phyloP scores from a whole-genome alignment of 1,139 yeast species.

The Taphrina deformans region DNA sequence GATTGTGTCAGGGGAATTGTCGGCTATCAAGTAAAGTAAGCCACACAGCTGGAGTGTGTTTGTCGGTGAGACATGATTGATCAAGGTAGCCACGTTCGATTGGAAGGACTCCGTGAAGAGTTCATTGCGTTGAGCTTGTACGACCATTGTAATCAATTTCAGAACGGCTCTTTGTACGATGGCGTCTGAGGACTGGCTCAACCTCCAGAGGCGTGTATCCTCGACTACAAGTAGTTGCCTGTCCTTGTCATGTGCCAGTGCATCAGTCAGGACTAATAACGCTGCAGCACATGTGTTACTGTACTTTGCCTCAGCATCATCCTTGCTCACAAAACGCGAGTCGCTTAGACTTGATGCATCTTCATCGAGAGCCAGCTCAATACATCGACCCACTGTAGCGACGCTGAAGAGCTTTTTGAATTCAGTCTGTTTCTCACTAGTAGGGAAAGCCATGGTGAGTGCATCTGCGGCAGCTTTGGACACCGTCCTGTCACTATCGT shows the following conservation, averaged over 20 bases:
- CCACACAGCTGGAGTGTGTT: background rate
- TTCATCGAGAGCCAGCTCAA: slow-evolving; percentile 4
- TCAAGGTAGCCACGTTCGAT: background rate
- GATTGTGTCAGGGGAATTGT: background rate
- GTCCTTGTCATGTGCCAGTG: background rate
- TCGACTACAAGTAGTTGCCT: background rate
- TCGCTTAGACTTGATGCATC: slow-evolving; percentile 33
- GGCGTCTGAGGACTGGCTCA: slow-evolving; percentile 10
- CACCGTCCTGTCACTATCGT: slow-evolving; percentile 32
- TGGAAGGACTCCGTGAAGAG: background rate
- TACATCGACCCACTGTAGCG: background rate
- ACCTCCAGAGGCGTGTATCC: slow-evolving; percentile 11
- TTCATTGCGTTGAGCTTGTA: background rate
- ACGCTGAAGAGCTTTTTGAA: slow-evolving; percentile 6
- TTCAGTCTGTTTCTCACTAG: background rate
- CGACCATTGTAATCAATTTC: background rate
- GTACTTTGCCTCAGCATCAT: slow-evolving; percentile 35
- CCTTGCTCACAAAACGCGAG: slow-evolving; percentile 29
- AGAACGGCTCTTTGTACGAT: slow-evolving; percentile 7
- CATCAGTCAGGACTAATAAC: slow-evolving; percentile 1
- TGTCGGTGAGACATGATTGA: background rate
- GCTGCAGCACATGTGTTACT: slow-evolving; percentile 3
- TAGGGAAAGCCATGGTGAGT: slow-evolving; percentile 20
- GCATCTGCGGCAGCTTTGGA: slow-evolving; percentile 19
- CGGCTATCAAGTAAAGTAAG: background rate